Percentiles rank a stretch among this genome's conserved stretches.
phyloP scores from a whole-genome alignment of 176 grass and related monocot species.

The Rhipidocladum racemiflorum region DNA sequence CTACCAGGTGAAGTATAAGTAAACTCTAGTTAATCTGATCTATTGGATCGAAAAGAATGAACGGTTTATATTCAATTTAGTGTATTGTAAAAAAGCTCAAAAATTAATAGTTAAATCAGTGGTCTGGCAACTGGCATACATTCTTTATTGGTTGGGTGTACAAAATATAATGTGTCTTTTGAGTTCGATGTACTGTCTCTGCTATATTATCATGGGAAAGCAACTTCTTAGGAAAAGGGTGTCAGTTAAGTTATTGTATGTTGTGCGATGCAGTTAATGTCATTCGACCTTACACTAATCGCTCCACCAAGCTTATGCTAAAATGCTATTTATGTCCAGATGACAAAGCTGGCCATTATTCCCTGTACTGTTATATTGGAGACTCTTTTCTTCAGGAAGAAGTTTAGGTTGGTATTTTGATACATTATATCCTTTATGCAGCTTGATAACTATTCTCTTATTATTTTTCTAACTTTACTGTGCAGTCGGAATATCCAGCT shows the following conservation, averaged over 20 bases:
- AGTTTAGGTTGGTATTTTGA: conserved; percentile 70
- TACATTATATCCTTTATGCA: conserved; percentile 2
- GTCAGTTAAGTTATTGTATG: conserved; percentile 26
- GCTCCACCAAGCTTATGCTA: conserved; percentile 31
- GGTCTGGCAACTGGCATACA: not conserved
- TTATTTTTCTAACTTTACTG: conserved; percentile 20
- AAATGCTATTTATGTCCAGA: conserved; percentile 61
- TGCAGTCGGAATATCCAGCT: conserved; percentile 84
- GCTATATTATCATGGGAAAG: not conserved
- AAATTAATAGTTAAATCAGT: not conserved
- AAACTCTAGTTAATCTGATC: too few relatives aligned
- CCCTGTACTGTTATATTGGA: conserved; percentile 95
- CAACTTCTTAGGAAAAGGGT: conserved; percentile 25
- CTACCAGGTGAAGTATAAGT: too few relatives aligned
- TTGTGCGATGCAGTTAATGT: not conserved
- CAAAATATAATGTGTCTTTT: not conserved
- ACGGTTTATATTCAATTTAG: too few relatives aligned
- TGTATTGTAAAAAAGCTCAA: too few relatives aligned
- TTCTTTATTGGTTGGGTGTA: conserved; percentile 13
- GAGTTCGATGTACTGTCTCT: not conserved
- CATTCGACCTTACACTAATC: not conserved
- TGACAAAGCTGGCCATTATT: conserved; percentile 99
- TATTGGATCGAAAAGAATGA: too few relatives aligned
- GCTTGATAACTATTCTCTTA: conserved; percentile 9
- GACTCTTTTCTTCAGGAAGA: conserved; percentile 95